Conservation (phyloP, 495 filamentous ascomycete genomes). For the Penicillium taxi region DNA sequence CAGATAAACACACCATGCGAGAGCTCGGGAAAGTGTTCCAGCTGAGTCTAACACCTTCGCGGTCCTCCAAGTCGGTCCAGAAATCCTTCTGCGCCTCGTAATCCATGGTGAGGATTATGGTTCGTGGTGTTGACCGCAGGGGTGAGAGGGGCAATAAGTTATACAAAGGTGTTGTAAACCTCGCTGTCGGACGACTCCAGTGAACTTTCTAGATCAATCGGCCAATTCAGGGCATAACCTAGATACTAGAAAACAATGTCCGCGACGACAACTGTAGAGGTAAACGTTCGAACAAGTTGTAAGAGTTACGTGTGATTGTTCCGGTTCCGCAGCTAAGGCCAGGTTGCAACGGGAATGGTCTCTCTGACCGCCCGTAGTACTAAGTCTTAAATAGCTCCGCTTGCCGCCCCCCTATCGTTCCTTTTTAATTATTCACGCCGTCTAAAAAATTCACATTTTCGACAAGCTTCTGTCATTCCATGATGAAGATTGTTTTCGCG, state of each 20-base stretch:
- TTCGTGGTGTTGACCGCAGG: conserved; percentile 24
- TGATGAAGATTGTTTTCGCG: conserved; percentile 56
- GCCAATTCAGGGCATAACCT: conserved; percentile 29
- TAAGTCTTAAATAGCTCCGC: conserved; percentile 33
- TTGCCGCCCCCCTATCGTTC: conserved; percentile 25
- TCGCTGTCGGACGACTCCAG: conserved; percentile 14
- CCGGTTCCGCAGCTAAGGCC: conserved; percentile 33
- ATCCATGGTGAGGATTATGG: conserved; percentile 50
- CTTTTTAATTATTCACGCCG: conserved; percentile 43
- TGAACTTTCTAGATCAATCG: conserved; percentile 11
- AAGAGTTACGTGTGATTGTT: conserved; percentile 31
- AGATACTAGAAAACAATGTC: conserved; percentile 18
- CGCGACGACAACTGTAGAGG: conserved; percentile 15
- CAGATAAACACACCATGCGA: conserved; percentile 64
- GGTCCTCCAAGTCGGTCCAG: conserved; percentile 95
- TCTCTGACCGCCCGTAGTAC: conserved; percentile 25
- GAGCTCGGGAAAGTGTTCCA: conserved; percentile 99
- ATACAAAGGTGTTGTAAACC: conserved; percentile 12
- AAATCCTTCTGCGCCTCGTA: conserved; percentile 85
- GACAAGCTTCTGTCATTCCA: conserved; percentile 44
- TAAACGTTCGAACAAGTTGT: conserved; percentile 11
- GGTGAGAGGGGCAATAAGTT: conserved; percentile 16
- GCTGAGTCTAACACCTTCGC: conserved; percentile 92
- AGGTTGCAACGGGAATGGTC: conserved; percentile 43
- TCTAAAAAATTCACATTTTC: conserved; percentile 48